A percentile compares a stretch with the other conserved stretches of the same genome.
phyloP scores from a whole-genome alignment of 1,284 basidiomycete genomes.

The Puccinia coronata region DNA sequence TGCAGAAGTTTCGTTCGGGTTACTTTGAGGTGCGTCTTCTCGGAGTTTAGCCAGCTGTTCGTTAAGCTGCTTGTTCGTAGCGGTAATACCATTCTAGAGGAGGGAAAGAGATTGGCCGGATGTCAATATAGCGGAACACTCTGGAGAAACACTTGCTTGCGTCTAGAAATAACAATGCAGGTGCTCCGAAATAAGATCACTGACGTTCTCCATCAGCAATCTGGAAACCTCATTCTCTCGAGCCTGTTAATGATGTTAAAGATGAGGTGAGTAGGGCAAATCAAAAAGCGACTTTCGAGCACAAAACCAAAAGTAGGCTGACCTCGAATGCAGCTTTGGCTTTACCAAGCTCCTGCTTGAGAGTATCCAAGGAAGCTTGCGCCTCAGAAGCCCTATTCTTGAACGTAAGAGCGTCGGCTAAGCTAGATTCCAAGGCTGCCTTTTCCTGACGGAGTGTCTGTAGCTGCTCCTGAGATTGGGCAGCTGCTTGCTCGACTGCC shows the following conservation, averaged over 20 bases:
- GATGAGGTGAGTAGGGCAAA: neutral
- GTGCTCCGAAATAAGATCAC: neutral
- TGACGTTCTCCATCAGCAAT: constrained; percentile 21
- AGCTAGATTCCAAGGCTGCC: neutral
- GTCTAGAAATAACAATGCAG: neutral
- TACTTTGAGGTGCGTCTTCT: neutral
- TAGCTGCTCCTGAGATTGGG: constrained; percentile 36
- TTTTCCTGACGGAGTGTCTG: constrained; percentile 43
- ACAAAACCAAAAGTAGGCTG: constrained; percentile 5
- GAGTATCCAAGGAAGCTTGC: constrained; percentile 34
- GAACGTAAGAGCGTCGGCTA: constrained; percentile 21
- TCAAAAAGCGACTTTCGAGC: neutral
- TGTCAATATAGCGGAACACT: neutral
- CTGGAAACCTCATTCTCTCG: constrained; percentile 2
- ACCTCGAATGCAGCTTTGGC: constrained; percentile 24
- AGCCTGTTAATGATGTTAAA: neutral
- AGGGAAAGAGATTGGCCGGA: neutral
- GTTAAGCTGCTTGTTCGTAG: constrained; percentile 19
- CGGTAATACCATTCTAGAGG: constrained; percentile 9
- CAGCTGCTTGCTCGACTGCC: constrained; percentile 21
- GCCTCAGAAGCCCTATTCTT: constrained; percentile 15
- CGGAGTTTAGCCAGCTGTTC: constrained; percentile 21
- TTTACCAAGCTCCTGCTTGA: constrained; percentile 35
- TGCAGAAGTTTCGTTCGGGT: constrained; percentile 5
- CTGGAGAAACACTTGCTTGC: neutral